phyloP scores from a whole-genome alignment of 129 eudicot species.

The Escallonia herrerae region DNA sequence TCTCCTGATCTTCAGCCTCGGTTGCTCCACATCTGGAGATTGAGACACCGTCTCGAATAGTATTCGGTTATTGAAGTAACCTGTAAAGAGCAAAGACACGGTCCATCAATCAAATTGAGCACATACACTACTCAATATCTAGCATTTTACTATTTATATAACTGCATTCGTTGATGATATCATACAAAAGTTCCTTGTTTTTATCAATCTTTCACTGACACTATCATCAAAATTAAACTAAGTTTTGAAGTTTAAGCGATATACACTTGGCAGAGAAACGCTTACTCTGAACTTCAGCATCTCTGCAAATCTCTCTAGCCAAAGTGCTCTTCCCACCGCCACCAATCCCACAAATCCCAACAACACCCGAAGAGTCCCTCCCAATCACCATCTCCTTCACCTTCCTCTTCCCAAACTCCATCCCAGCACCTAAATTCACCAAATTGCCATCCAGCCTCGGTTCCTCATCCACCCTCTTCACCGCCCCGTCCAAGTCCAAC shows the following conservation, averaged over 20 bases:
- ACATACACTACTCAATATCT: background rate
- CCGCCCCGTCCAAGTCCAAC: constrained; percentile 30
- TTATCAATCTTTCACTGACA: too few relatives aligned
- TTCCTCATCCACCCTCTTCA: constrained; percentile 53
- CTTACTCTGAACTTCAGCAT: constrained; percentile 60
- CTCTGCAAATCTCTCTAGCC: constrained; percentile 61
- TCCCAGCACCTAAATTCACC: constrained; percentile 44
- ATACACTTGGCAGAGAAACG: background rate
- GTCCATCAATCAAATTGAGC: background rate
- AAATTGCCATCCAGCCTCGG: constrained; percentile 42
- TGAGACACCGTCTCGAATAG: constrained; percentile 78
- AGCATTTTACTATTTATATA: too few relatives aligned
- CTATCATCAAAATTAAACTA: background rate
- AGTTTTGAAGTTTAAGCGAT: too few relatives aligned
- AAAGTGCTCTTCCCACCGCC: constrained; percentile 91
- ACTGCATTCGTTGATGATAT: too few relatives aligned
- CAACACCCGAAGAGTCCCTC: constrained; percentile 29
- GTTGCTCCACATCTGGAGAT: constrained; percentile 68
- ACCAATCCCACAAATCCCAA: constrained; percentile 83
- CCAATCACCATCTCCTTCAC: constrained; percentile 64
- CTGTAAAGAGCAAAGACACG: constrained; percentile 19
- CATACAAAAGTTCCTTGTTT: too few relatives aligned
- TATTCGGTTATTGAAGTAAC: constrained; percentile 42
- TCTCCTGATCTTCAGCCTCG: constrained; percentile 49
- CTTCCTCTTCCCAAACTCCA: constrained; percentile 60